Evolutionary conservation across 2,329 filamentous ascomycete genomes (phyloP).

Genomic region (Blastomyces percursus): DNA sequence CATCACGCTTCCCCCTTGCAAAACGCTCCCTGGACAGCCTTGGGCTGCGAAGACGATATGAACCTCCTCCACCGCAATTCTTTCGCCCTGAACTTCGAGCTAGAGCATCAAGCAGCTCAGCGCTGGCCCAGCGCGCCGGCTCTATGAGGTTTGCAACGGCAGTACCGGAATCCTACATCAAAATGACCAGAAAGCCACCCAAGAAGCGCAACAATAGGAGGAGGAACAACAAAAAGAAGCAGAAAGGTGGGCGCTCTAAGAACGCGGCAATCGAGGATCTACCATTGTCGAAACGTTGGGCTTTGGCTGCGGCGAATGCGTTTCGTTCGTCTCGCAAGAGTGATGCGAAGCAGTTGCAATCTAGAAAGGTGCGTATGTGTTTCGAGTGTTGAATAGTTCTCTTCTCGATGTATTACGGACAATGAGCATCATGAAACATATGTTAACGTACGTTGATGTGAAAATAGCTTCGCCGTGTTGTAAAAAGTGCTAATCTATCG

Average conservation of each 20-base stretch:
- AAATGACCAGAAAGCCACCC: neutral
- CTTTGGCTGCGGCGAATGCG: conserved; percentile 10
- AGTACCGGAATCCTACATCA: neutral
- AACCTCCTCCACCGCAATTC: neutral
- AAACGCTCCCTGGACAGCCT: conserved; percentile 2
- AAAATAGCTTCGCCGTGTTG: neutral
- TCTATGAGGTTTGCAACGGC: neutral
- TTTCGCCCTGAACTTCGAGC: neutral
- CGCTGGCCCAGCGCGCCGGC: neutral
- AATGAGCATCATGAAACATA: neutral
- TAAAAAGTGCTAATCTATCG: neutral
- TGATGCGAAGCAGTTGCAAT: neutral
- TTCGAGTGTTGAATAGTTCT: neutral
- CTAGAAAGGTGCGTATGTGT: neutral
- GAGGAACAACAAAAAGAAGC: neutral
- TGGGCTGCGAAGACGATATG: neutral
- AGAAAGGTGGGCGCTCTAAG: neutral
- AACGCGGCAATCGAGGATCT: neutral
- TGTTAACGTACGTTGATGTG: neutral
- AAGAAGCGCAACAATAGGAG: neutral
- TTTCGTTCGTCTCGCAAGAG: conserved; percentile 8
- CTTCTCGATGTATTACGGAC: neutral
- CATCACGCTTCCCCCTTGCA: neutral
- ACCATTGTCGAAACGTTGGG: conserved; percentile 10
- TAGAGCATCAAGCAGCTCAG: neutral